Conservation (phyloP, 805 yeast species). For the Schwanniomyces occidentalis region DNA sequence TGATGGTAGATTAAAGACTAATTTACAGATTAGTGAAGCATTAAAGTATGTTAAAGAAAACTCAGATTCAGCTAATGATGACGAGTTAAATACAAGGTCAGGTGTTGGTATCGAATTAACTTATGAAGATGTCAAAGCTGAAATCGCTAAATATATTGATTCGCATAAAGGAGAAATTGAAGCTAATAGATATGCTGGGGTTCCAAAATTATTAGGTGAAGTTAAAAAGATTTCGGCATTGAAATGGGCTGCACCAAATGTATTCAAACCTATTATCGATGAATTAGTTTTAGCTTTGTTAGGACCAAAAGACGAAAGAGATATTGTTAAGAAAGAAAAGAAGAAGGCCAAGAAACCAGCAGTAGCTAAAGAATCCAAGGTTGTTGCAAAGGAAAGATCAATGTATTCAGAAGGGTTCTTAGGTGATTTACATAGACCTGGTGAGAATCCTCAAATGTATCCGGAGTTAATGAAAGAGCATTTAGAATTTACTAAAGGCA, state of each 20-base stretch:
- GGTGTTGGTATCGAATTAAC: constrained; percentile 83
- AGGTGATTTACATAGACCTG: constrained; percentile 93
- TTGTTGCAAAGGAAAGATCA: constrained; percentile 46
- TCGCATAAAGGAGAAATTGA: constrained; percentile 59
- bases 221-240: constrained; percentile 71
- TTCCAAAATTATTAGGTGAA: constrained; percentile 76
- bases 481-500: constrained; percentile 72
- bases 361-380: constrained; percentile 7
- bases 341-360: constrained; percentile 40
- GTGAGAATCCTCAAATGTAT: constrained; percentile 88
- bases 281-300: constrained; percentile 64
- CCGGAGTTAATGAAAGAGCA: constrained; percentile 85
- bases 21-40: constrained; percentile 79
- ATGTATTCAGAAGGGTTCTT: constrained; percentile 96
- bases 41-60: constrained; percentile 65
- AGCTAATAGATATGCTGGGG: constrained; percentile 73
- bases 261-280: constrained; percentile 87
- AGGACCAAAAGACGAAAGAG: constrained; percentile 98
- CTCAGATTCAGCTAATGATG: constrained; percentile 45
- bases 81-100: constrained; percentile 55
- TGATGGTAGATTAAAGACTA: constrained; percentile 62
- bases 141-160: constrained; percentile 60
- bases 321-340: constrained; percentile 75
- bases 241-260: constrained; percentile 90
- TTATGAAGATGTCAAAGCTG: constrained; percentile 59